Evolutionary conservation across 2,329 filamentous ascomycete species (phyloP), one percentile per base, ranked within the genome.

Genomic region (Leptographium wingfieldii): DNA sequence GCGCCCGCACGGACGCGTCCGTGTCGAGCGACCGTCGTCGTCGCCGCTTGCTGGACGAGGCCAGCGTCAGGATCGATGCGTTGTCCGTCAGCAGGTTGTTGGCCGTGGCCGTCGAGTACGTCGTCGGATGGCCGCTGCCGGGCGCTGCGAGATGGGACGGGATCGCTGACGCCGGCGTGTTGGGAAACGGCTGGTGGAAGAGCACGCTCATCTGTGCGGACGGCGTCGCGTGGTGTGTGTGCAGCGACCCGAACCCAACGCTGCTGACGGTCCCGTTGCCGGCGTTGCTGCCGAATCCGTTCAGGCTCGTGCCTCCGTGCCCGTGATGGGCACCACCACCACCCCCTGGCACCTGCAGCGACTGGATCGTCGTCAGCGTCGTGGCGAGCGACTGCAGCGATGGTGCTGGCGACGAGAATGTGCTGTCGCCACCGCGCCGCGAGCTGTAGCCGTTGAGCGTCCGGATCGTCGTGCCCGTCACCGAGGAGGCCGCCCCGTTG

Each of bases 351-450:
- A 81, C 83, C 5, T 83, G 82, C 3, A 83, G 77, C 1, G 89
- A 92, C 68, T 92, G 89, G 61, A 95, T 91, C 0, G 89, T 95
- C 0, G 90, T 94, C 59, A 95, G 77, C 1, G 89, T 94, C 0
- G 89, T 94, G 1, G 89, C 89, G 59, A 95, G 76, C 2, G 88
- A 92, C 63, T 85, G 86, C 55, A 90, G 84, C 9, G 88, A 92
- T 31, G 88, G 88, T 40, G 88, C 87, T 1, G 89, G 88, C 14
- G 88, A 92, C 22, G 88, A 92, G 70, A 92, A 92, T 46, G 87
- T 91, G 75, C 83, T 86, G 71, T 85, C 82, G 59, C 78, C 86
- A 60, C 89, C 90, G 81, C 56, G 80, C 82, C 54, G 80, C 53
- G 80, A 82, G 9, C 88, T 85, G 55, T 86, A 68, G 11, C 83